Conservation (phyloP, 495 filamentous ascomycete genomes). For the Lepraria neglecta region DNA sequence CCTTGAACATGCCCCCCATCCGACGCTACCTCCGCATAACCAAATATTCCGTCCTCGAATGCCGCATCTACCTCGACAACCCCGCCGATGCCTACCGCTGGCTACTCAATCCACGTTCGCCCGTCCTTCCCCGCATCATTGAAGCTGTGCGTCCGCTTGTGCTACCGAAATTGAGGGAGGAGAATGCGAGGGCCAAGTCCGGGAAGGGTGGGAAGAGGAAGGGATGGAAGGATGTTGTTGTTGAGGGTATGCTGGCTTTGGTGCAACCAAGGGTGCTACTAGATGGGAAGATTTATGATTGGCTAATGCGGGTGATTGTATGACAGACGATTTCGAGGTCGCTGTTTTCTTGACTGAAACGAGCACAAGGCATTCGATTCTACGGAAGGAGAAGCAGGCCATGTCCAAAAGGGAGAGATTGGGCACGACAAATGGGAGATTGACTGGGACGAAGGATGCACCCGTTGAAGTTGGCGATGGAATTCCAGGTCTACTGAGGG, state of each 20-base stretch:
- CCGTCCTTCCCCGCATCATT: conserved; percentile 74
- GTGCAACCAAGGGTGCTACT: no score
- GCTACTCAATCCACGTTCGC: conserved; percentile 68
- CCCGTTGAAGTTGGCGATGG: conserved; percentile 45
- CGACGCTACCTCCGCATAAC: conserved; percentile 71
- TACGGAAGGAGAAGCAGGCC: conserved; percentile 75
- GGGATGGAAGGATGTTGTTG: conserved; percentile 80
- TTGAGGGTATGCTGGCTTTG: conserved; percentile 53
- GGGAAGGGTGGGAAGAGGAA: conserved; percentile 57
- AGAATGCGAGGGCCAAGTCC: conserved; percentile 48
- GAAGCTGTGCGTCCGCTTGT: conserved; percentile 76
- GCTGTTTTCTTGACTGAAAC: conserved; percentile 87
- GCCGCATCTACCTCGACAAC: conserved; percentile 89
- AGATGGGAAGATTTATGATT: background rate
- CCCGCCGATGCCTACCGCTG: conserved; percentile 72
- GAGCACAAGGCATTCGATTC: conserved; percentile 77
- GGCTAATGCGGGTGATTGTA: background rate
- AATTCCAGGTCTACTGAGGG: conserved; percentile 21
- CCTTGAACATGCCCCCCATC: conserved; percentile 57
- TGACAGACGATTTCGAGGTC: conserved; percentile 86
- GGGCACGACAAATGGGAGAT: conserved; percentile 45
- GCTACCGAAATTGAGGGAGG: conserved; percentile 82
- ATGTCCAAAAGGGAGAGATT: conserved; percentile 47
- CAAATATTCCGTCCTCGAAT: conserved; percentile 87
- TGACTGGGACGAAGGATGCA: conserved; percentile 42